phyloP scores from a whole-genome alignment of 768 basidiomycete genomes.

The Mycena leptocephala region DNA sequence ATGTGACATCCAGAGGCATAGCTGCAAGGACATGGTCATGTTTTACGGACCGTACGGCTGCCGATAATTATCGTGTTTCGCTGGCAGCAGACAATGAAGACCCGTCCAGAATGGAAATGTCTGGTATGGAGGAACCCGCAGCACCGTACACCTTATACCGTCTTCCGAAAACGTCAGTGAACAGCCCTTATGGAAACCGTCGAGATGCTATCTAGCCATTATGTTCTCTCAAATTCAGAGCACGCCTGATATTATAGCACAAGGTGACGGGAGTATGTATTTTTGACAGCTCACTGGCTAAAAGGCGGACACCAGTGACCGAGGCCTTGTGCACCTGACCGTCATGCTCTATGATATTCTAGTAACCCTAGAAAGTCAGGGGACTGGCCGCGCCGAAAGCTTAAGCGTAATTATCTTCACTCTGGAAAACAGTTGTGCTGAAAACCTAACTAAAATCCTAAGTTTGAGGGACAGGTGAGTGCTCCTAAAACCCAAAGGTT shows the following conservation, averaged over 20 bases:
- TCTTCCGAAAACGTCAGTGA: neutral
- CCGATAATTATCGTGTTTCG: neutral
- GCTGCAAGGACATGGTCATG: neutral
- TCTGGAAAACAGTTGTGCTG: too few relatives aligned
- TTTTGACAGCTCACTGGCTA: too few relatives aligned
- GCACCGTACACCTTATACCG: neutral
- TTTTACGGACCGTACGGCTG: neutral
- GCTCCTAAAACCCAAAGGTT: neutral
- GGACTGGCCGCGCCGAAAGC: slow-evolving; percentile 4
- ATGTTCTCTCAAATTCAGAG: neutral
- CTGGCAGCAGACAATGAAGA: neutral
- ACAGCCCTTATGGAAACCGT: neutral
- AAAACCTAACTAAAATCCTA: too few relatives aligned
- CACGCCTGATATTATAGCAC: too few relatives aligned
- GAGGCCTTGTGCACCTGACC: too few relatives aligned
- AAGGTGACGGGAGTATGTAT: too few relatives aligned
- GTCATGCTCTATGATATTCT: too few relatives aligned
- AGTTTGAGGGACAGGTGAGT: neutral
- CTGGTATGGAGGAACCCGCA: neutral
- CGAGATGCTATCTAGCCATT: neutral
- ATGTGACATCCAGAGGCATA: neutral
- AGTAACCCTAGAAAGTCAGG: neutral
- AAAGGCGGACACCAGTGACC: too few relatives aligned
- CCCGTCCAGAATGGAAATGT: neutral
- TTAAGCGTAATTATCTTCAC: slow-evolving; percentile 12